phyloP scores from a whole-genome alignment of 2,329 filamentous ascomycete genomes.

The Apiospora phragmitis region DNA sequence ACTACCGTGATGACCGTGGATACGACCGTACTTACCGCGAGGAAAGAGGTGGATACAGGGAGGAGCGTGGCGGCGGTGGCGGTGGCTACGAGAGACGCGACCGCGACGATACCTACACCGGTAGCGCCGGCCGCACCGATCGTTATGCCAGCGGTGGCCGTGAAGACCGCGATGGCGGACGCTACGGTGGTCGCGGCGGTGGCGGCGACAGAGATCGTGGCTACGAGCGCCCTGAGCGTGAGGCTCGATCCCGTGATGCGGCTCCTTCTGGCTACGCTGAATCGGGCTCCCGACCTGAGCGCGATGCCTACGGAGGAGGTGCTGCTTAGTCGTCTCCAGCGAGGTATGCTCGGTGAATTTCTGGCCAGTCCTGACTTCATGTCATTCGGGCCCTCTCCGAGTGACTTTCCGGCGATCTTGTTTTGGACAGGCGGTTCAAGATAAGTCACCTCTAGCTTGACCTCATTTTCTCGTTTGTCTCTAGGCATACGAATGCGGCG shows the following conservation, averaged over 20 bases:
- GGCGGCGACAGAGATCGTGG: constrained; percentile 51
- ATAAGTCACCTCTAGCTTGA: constrained; percentile 16
- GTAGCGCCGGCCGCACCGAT: constrained; percentile 33
- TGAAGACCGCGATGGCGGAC: constrained; percentile 17
- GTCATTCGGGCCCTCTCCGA: background rate
- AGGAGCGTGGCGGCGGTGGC: constrained; percentile 44
- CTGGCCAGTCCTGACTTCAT: background rate
- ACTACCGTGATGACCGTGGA: constrained; percentile 44
- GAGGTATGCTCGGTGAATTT: background rate
- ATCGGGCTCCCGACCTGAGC: constrained; percentile 41
- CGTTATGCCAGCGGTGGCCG: constrained; percentile 26
- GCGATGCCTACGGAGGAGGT: constrained; percentile 43
- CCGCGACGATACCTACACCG: constrained; percentile 38
- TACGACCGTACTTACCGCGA: constrained; percentile 39
- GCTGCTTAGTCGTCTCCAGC: constrained; percentile 28
- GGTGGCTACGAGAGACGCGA: constrained; percentile 45
- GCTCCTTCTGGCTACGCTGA: constrained; percentile 42
- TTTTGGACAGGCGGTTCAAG: constrained; percentile 1
- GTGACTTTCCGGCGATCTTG: background rate
- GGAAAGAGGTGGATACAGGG: constrained; percentile 36
- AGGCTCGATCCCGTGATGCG: constrained; percentile 40
- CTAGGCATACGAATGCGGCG: constrained; percentile 30
- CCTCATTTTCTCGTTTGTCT: constrained; percentile 26
- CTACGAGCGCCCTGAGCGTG: constrained; percentile 51
- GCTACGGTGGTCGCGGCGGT: constrained; percentile 30